A percentile compares a stretch with the other conserved stretches of the same genome.
phyloP scores from a whole-genome alignment of 2,329 filamentous ascomycete genomes.

The Fusarium decemcellulare region DNA sequence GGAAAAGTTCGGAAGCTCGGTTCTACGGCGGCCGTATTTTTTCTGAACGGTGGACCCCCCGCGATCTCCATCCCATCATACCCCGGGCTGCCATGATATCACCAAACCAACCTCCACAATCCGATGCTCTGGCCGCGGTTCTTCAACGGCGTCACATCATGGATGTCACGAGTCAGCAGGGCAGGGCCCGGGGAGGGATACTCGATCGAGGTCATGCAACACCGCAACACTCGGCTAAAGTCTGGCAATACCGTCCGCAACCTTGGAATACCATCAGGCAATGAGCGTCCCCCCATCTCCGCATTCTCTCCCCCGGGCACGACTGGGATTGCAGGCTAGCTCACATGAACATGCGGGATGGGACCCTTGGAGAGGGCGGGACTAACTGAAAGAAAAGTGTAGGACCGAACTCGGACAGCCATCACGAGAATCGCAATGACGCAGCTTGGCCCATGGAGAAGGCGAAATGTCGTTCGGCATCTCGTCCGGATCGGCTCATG shows the following conservation, averaged over 20 bases:
- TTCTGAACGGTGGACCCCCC: conserved; percentile 14
- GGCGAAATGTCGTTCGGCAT: background rate
- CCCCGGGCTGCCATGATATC: conserved; percentile 34
- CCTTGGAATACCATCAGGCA: conserved; percentile 33
- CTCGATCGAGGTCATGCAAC: conserved; percentile 5
- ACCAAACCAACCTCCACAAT: conserved; percentile 22
- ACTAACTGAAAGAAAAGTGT: conserved; percentile 8
- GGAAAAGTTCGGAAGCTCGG: conserved; percentile 40
- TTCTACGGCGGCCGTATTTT: conserved; percentile 42
- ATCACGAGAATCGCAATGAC: conserved; percentile 36
- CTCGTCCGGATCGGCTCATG: background rate
- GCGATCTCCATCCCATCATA: conserved; percentile 16
- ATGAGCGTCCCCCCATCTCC: conserved; percentile 24
- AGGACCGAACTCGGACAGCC: conserved; percentile 13
- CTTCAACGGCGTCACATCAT: conserved; percentile 25
- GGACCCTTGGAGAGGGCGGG: background rate
- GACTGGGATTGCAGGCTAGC: conserved; percentile 2
- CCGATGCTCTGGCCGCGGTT: conserved; percentile 7
- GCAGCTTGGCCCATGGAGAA: conserved; percentile 12
- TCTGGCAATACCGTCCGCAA: conserved; percentile 18
- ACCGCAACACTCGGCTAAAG: background rate
- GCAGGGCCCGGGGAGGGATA: background rate
- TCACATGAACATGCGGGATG: conserved; percentile 11
- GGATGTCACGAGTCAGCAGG: conserved; percentile 16
- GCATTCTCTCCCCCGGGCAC: conserved; percentile 13